These are phyloP conservation scores for Nakaseomyces delphensis DNA, from an alignment of 1,139 yeast species.

Conservation along the genomic window DNA sequence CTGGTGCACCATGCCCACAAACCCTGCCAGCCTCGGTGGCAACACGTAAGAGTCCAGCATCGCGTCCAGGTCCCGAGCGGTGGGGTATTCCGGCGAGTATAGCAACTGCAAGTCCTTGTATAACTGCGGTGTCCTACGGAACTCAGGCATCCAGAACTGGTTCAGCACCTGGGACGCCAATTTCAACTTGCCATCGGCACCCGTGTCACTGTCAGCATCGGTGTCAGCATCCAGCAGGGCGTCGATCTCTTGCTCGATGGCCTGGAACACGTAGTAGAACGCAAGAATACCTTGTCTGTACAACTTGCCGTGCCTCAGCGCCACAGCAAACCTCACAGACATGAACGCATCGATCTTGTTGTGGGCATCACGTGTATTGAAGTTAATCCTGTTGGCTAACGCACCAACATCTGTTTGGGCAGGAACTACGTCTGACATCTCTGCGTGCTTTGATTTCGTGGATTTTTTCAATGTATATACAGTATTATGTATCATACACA, in stretches of 20 bases:
- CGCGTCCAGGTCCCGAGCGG: slow-evolving; percentile 39
- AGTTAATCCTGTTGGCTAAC: slow-evolving; percentile 69
- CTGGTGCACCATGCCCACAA: slow-evolving; percentile 49
- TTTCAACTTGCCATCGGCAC: slow-evolving; percentile 25
- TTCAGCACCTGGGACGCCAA: slow-evolving; percentile 35
- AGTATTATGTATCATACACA: not conserved
- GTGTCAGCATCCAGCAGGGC: slow-evolving; percentile 33
- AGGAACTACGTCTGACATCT: slow-evolving; percentile 43
- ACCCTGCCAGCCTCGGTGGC: slow-evolving; percentile 53
- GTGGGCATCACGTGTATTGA: slow-evolving; percentile 56
- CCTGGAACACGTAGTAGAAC: slow-evolving; percentile 64
- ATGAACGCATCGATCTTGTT: slow-evolving; percentile 62
- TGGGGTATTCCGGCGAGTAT: slow-evolving; percentile 47
- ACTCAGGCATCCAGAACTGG: slow-evolving; percentile 63
- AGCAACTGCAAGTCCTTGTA: slow-evolving; percentile 59
- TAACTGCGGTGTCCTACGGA: slow-evolving; percentile 53
- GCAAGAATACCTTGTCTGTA: slow-evolving; percentile 76
- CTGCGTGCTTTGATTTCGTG: no score
- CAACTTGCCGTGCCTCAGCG: slow-evolving; percentile 63
- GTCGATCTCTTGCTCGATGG: slow-evolving; percentile 67
- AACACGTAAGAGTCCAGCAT: slow-evolving; percentile 18
- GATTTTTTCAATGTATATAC: not conserved
- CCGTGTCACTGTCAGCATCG: not conserved
- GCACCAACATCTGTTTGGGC: slow-evolving; percentile 71
- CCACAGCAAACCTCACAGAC: slow-evolving; percentile 63